Percentiles rank a stretch among this genome's conserved stretches.
Evolutionary conservation across 106 monocot genomes (phyloP).

Genomic region (Dioscorea alata): DNA sequence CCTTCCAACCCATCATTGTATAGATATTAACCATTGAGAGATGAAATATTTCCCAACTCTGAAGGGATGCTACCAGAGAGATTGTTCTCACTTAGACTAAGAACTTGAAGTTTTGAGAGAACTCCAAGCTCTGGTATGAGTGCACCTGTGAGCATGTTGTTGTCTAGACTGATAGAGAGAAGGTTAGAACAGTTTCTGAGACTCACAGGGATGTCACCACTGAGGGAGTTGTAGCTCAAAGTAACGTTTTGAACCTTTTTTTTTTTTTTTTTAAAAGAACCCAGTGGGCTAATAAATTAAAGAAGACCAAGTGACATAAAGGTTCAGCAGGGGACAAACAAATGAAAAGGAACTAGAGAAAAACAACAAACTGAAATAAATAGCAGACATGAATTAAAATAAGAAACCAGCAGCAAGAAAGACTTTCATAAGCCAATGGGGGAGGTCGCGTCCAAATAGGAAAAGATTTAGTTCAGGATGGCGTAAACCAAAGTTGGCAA

Average conservation of each 20-base stretch:
- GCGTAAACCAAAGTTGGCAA: too few relatives aligned
- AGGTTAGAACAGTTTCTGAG: background rate
- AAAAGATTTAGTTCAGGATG: too few relatives aligned
- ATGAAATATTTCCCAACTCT: background rate
- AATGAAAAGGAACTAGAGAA: too few relatives aligned
- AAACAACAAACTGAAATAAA: too few relatives aligned
- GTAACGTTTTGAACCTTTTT: background rate
- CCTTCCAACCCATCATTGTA: background rate
- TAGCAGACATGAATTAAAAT: too few relatives aligned
- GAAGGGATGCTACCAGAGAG: conserved; percentile 13
- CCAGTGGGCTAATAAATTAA: too few relatives aligned
- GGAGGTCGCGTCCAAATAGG: too few relatives aligned
- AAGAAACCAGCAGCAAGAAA: too few relatives aligned
- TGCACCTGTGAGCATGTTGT: background rate
- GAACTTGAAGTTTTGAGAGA: background rate
- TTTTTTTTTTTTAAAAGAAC: too few relatives aligned
- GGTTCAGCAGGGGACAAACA: too few relatives aligned
- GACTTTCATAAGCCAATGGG: too few relatives aligned
- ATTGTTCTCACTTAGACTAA: background rate
- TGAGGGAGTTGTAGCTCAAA: background rate
- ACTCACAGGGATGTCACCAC: background rate
- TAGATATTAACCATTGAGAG: background rate
- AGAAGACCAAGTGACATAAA: too few relatives aligned
- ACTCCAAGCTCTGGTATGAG: background rate
- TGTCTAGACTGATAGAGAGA: background rate